Conservation (phyloP, 495 filamentous ascomycete genomes). For the Arthonia radiata region DNA sequence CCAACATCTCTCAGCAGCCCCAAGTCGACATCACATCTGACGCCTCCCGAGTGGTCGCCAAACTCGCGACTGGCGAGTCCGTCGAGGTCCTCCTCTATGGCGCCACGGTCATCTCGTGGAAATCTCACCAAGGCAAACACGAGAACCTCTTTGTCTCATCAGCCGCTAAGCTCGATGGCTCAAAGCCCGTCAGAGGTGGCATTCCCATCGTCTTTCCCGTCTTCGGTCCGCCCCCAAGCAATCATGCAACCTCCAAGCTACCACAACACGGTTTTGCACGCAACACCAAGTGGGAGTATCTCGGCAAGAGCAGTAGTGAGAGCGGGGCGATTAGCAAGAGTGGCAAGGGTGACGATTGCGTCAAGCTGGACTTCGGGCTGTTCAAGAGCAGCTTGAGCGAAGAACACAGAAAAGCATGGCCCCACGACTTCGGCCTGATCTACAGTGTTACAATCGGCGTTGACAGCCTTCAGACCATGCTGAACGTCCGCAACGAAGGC, state of each 20-base stretch:
- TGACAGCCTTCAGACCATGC: constrained; percentile 49
- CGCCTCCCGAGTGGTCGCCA: constrained; percentile 40
- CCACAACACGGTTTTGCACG: constrained; percentile 95
- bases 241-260: constrained; percentile 44
- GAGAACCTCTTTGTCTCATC: constrained; percentile 81
- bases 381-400: constrained; percentile 41
- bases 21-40: constrained; percentile 40
- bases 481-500: constrained; percentile 75
- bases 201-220: constrained; percentile 94
- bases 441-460: constrained; percentile 71
- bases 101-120: constrained; percentile 86
- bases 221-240: constrained; percentile 58
- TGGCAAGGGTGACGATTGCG: constrained; percentile 30
- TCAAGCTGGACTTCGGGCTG: constrained; percentile 91
- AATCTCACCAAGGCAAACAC: constrained; percentile 42
- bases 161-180: constrained; percentile 41
- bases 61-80: constrained; percentile 62
- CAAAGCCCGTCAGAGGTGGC: constrained; percentile 44
- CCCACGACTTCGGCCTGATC: constrained; percentile 64
- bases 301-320: constrained; percentile 25
- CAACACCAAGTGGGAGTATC: constrained; percentile 40
- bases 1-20: constrained; percentile 35
- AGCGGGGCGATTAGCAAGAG: constrained; percentile 10
- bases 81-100: constrained; percentile 71
- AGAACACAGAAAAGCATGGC: constrained; percentile 40